Base-by-base conservation (phyloP, 352 stramenopile species). In the Globisporangium alternatum region DNA sequence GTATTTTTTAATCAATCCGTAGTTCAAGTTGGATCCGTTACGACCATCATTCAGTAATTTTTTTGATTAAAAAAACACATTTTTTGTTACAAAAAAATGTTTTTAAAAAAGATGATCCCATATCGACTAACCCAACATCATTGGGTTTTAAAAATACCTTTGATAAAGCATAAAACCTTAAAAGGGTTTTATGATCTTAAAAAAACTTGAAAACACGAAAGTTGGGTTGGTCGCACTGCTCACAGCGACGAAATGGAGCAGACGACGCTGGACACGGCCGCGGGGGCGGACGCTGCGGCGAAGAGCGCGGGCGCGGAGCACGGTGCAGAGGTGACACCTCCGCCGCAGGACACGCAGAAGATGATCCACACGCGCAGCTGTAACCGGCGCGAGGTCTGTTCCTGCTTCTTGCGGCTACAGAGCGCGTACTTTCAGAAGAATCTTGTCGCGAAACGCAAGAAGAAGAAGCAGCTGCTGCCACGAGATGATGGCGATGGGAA, bases 351-450 rank as follows among this genome's bases (percentile, higher is more conserved):
- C 10, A 63, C 56, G 30, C 44, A 63, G 30, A 55, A 54, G 35
- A 63, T 68, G 62, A 68, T 68, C 55, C 83, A 92, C 65, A 90
- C 80, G 56, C 81, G 86, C 5, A 67, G 72, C 61, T 94, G 86
- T 67, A 86, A 92, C 62, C 68, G 74, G 0, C 81, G 83, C 47
- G 61, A 82, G 45, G 30, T 88, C 15, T 94, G 86, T 66, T 89
- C 81, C 12, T 94, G 86, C 44, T 70, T 80, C 51, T 31, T 92
- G 65, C 82, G 83, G 43, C 52, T 86, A 17, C 80, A 90, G 61
- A 91, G 83, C 69, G 70, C 69, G 3, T 83, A 80, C 51, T 93
- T 91, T 66, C 86, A 85, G 21, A 83, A 79, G 58, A 83, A 89
- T 31, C 63, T 94, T 60, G 48, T 43, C 1, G 68, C 60, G 10